Percentiles rank a stretch among this genome's conserved stretches.
Conservation (phyloP, 1,139 yeast genomes). For the Protomyces inouyei region DNA sequence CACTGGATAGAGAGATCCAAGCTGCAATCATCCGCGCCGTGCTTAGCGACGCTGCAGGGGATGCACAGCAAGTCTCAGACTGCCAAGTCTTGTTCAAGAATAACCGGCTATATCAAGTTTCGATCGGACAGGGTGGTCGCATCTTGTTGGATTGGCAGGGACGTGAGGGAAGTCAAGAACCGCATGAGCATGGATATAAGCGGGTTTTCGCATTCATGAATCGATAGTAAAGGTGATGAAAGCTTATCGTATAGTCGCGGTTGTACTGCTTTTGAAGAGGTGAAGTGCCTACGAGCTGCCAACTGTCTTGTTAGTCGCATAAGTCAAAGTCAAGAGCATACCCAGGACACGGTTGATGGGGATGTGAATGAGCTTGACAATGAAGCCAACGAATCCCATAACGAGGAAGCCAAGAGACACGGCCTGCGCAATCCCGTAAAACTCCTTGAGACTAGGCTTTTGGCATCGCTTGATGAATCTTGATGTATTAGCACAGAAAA, state of each 20-base stretch:
- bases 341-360: slow-evolving; percentile 30
- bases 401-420: slow-evolving; percentile 30
- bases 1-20: neutral
- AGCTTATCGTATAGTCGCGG: no score
- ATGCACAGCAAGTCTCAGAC: neutral
- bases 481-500: neutral
- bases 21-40: neutral
- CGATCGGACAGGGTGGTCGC: no score
- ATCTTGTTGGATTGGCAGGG: no score
- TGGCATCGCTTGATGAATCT: slow-evolving; percentile 29
- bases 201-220: no score
- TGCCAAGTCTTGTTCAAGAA: neutral
- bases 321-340: slow-evolving; percentile 1
- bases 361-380: slow-evolving; percentile 31
- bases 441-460: slow-evolving; percentile 29
- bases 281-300: neutral
- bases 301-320: neutral
- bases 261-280: no score
- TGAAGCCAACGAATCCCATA: slow-evolving; percentile 32
- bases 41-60: no score
- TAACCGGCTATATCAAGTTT: no score
- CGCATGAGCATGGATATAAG: no score
- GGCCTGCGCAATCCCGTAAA: slow-evolving; percentile 28
- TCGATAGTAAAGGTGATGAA: no score
- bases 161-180: no score